A percentile compares a stretch with the other conserved stretches of the same genome.
These are phyloP conservation scores for Boletus tylopilopsis DNA, from an alignment of 768 basidiomycete genomes.

Conservation along the genomic window DNA sequence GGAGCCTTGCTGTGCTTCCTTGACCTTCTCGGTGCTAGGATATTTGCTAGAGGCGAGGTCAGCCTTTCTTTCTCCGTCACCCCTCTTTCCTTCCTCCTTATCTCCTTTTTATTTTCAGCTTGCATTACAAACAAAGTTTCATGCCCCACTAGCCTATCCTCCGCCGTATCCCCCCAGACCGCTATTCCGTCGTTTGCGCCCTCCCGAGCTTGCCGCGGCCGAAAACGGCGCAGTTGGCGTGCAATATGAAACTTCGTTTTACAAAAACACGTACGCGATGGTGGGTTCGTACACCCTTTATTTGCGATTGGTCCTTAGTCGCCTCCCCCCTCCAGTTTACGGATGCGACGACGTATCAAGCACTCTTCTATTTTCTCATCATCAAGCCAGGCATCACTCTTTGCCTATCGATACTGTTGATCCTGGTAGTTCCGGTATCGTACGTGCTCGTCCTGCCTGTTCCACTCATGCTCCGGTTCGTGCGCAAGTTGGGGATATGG, in stretches of 20 bases:
- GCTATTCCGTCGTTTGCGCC: conserved; percentile 66
- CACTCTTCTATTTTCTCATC: conserved; percentile 85
- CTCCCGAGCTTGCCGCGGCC: conserved; percentile 44
- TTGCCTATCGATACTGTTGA: conserved; percentile 50
- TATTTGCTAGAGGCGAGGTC: conserved; percentile 70
- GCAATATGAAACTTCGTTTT: conserved; percentile 67
- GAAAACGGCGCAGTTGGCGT: conserved; percentile 41
- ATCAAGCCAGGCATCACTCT: conserved; percentile 82
- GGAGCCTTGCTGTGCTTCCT: conserved; percentile 77
- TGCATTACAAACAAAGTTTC: conserved; percentile 64
- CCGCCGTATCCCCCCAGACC: conserved; percentile 65
- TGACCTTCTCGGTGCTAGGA: conserved; percentile 68
- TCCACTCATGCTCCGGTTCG: conserved; percentile 61
- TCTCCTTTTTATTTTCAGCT: conserved; percentile 40
- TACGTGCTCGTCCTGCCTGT: conserved; percentile 62
- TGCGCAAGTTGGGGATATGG: conserved; percentile 70
- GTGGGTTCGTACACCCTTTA: conserved; percentile 35
- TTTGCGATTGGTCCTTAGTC: conserved; percentile 5
- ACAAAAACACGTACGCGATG: conserved; percentile 80
- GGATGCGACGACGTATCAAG: conserved; percentile 78
- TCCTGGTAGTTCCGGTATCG: conserved; percentile 55
- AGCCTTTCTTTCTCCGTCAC: conserved; percentile 10
- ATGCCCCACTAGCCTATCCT: conserved; percentile 60
- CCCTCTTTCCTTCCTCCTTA: conserved; percentile 4
- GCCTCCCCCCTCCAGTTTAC: conserved; percentile 51